A percentile compares a stretch with the other conserved stretches of the same genome.
Evolutionary conservation across 805 yeast genomes (phyloP).

Genomic region (Spathaspora boniae): DNA sequence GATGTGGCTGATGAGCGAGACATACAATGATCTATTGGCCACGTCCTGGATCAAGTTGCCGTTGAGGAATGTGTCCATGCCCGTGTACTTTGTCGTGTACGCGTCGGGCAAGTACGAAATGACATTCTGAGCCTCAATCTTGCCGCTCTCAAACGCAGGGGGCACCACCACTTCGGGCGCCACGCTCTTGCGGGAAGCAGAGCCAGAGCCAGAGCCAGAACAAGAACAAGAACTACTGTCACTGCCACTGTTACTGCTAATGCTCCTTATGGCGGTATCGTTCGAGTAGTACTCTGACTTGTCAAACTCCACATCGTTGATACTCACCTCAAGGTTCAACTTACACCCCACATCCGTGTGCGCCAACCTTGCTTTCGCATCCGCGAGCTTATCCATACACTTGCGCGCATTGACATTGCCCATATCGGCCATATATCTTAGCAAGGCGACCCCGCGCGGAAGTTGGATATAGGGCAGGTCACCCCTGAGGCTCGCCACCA

Average conservation of each 20-base stretch:
- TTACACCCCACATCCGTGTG: slow-evolving; percentile 1
- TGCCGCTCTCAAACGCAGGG: background rate
- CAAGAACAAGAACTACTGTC: too few relatives aligned
- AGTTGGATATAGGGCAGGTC: slow-evolving; percentile 16
- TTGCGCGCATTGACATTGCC: slow-evolving; percentile 35
- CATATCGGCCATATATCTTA: slow-evolving; percentile 30
- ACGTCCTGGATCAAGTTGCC: background rate
- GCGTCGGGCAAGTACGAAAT: slow-evolving; percentile 7
- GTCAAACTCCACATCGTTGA: slow-evolving; percentile 3
- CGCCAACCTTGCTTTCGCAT: slow-evolving; percentile 16
- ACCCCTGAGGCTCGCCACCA: slow-evolving; percentile 24
- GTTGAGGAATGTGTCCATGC: slow-evolving; percentile 2
- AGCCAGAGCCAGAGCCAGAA: too few relatives aligned
- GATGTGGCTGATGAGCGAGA: slow-evolving; percentile 19
- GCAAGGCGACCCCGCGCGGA: slow-evolving; percentile 26
- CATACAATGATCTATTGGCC: slow-evolving; percentile 3
- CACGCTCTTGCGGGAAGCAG: too few relatives aligned
- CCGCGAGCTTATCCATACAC: slow-evolving; percentile 25
- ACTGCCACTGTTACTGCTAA: too few relatives aligned
- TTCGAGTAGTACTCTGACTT: slow-evolving; percentile 3
- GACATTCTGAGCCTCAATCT: slow-evolving; percentile 3
- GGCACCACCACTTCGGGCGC: background rate
- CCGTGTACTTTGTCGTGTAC: slow-evolving; percentile 4
- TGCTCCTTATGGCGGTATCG: background rate
- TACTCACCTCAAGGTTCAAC: slow-evolving; percentile 4